These are phyloP conservation scores for Galerina marginata DNA, from an alignment of 768 basidiomycete species.

Conservation along the genomic window DNA sequence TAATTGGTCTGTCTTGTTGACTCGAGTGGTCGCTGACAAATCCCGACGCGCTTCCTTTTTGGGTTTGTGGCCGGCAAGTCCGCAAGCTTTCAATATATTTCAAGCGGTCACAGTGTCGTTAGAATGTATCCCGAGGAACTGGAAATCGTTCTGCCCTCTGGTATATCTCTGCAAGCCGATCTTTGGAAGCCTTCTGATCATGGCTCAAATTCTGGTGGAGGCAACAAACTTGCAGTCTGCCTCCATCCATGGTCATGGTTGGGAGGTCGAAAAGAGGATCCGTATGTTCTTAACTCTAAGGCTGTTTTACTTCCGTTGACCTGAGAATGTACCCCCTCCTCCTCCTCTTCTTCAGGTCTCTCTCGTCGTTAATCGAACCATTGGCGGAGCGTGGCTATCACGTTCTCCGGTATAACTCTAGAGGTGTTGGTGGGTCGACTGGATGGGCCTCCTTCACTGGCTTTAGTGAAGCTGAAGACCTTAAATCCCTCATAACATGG, in stretches of 20 bases:
- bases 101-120: too few relatives aligned
- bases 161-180: conserved; percentile 49
- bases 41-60: neutral
- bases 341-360: conserved; percentile 9
- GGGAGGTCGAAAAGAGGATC: conserved; percentile 77
- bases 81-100: too few relatives aligned
- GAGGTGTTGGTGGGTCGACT: conserved; percentile 76
- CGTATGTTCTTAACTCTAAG: conserved; percentile 51
- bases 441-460: conserved; percentile 81
- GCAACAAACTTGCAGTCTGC: conserved; percentile 64
- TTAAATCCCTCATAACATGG: conserved; percentile 66
- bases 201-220: conserved; percentile 4
- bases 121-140: conserved; percentile 7
- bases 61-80: too few relatives aligned
- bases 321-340: neutral
- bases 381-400: conserved; percentile 55
- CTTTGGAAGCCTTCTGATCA: conserved; percentile 31
- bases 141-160: conserved; percentile 36
- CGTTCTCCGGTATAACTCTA: conserved; percentile 76
- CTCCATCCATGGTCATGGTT: conserved; percentile 89
- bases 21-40: conserved; percentile 19
- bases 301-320: neutral
- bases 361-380: conserved; percentile 29
- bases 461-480: conserved; percentile 68
- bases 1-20: conserved; percentile 14